phyloP scores from a whole-genome alignment of 345 rosid species.

The Physaria fendleri region DNA sequence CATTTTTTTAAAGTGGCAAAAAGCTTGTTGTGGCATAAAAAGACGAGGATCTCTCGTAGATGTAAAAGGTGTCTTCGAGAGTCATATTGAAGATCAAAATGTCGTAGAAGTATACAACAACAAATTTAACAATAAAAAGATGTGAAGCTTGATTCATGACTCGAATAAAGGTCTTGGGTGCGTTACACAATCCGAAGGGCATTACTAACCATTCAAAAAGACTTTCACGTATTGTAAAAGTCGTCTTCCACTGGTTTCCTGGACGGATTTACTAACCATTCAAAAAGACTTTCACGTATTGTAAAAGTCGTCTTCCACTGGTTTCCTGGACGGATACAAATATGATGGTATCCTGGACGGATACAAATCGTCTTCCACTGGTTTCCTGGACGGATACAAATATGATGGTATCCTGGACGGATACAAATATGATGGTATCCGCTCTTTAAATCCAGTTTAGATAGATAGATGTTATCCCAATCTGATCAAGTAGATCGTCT shows the following conservation, averaged over 20 bases:
- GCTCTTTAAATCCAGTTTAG: neutral
- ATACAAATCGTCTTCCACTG: neutral
- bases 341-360: neutral
- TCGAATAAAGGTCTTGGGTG: no score
- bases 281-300: neutral
- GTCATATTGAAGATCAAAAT: no score
- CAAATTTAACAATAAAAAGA: no score
- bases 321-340: neutral
- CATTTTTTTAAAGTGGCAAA: no score
- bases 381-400: neutral
- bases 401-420: neutral
- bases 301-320: neutral
- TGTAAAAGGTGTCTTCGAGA: no score
- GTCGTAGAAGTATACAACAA: no score
- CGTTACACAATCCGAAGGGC: neutral
- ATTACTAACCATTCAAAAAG: neutral
- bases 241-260: neutral
- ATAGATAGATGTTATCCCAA: neutral
- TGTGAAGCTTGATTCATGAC: no score
- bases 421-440: neutral
- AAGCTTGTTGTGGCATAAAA: no score
- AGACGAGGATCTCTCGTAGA: no score
- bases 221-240: neutral
- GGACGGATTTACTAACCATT: no score
- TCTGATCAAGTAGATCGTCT: constrained; percentile 11